These are phyloP conservation scores for Candida manassasensis DNA, from an alignment of 805 yeast species.

Conservation along the genomic window DNA sequence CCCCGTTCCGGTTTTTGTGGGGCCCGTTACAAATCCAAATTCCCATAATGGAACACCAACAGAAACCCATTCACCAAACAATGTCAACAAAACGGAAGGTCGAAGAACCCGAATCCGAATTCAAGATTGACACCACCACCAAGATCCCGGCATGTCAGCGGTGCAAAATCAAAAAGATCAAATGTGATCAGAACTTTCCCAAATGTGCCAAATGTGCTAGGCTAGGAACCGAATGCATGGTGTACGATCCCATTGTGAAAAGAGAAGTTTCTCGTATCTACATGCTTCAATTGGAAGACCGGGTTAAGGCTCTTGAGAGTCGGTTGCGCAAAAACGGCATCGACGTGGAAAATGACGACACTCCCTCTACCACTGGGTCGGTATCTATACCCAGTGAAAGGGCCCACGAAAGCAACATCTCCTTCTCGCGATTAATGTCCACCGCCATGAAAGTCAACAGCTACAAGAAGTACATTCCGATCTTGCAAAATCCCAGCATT, in stretches of 20 bases:
- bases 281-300: conserved; percentile 65
- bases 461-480: conserved; percentile 2
- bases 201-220: conserved; percentile 58
- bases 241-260: conserved; percentile 85
- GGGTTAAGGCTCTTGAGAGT: conserved; percentile 52
- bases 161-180: conserved; percentile 64
- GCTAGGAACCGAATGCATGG: conserved; percentile 71
- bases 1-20: too few species aligned
- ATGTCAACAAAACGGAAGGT: conserved; percentile 1
- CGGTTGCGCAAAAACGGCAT: conserved; percentile 42
- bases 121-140: not conserved
- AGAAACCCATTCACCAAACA: not conserved
- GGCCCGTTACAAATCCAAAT: too few species aligned
- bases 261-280: conserved; percentile 80
- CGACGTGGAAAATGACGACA: conserved; percentile 14
- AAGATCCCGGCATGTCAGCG: conserved; percentile 77
- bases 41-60: too few species aligned
- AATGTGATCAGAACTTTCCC: conserved; percentile 67
- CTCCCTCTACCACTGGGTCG: not conserved
- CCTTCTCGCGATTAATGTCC: conserved; percentile 71
- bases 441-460: conserved; percentile 62
- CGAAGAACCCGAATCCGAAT: conserved; percentile 1
- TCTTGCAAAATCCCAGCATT: conserved; percentile 8
- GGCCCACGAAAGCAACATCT: conserved; percentile 28
- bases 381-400: conserved; percentile 2